phyloP scores from a whole-genome alignment of 352 stramenopile species.

The Globisporangium middletonii region DNA sequence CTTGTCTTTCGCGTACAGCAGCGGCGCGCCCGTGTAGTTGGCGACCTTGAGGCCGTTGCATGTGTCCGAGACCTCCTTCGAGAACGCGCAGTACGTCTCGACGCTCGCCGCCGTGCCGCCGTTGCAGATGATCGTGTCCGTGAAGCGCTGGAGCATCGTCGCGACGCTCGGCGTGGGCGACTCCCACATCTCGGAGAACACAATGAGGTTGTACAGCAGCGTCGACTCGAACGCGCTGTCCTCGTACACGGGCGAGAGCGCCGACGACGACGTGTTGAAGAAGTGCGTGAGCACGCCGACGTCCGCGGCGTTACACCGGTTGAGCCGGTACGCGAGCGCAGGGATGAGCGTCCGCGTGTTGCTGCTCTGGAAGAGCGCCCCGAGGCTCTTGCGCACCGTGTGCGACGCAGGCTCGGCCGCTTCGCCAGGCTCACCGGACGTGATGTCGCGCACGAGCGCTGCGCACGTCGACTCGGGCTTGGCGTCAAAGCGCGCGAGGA shows the following conservation, averaged over 20 bases:
- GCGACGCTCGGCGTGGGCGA: constrained; percentile 20
- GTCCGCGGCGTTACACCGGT: constrained; percentile 25
- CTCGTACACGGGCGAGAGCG: not conserved
- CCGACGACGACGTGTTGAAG: constrained; percentile 6
- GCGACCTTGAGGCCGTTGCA: constrained; percentile 14
- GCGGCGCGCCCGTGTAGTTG: not conserved
- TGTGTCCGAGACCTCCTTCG: constrained; percentile 26
- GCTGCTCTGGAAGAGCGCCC: constrained; percentile 17
- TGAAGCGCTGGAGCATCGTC: constrained; percentile 23
- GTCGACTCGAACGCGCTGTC: constrained; percentile 21
- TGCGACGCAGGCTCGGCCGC: constrained; percentile 12
- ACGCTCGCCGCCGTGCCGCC: constrained; percentile 15
- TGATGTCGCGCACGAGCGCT: constrained; percentile 1
- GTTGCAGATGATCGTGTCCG: constrained; percentile 15
- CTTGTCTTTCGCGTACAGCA: constrained; percentile 14
- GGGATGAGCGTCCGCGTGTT: constrained; percentile 26
- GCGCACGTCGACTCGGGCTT: constrained; percentile 6
- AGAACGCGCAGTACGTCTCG: constrained; percentile 45
- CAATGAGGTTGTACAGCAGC: constrained; percentile 49
- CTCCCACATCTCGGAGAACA: constrained; percentile 78
- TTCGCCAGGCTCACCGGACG: not conserved
- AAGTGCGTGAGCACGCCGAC: constrained; percentile 19
- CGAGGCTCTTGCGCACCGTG: constrained; percentile 18
- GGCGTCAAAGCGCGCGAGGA: not conserved
- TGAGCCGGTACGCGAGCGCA: constrained; percentile 27